Base-by-base conservation (phyloP, 768 basidiomycete species). In the Coprinopsis marcescibilis region DNA sequence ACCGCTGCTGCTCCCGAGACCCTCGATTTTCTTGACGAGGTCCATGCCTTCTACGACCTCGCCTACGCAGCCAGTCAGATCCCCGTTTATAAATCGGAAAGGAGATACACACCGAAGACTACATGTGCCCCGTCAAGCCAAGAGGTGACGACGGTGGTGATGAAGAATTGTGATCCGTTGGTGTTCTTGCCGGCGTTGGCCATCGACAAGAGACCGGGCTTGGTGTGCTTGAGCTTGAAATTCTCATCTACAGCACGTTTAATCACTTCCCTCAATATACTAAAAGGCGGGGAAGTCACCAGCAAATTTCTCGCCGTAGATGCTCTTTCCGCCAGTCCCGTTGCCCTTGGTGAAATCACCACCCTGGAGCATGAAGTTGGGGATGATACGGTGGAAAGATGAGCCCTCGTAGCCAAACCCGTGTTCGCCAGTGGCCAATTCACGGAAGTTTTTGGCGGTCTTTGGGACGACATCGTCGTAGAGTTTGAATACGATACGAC, bases 181-280 rank as follows among this genome's bases (percentile, higher is more conserved):
- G 91, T 93, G 70, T 90, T 81, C 60, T 65, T 67, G 25, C 83
- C 85, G 4, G 83, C 77, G 58, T 93, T 92, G 19, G 89, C 89
- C 83, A 87, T 87, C 43, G 83, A 85, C 32, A 88, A 70, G 38
- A 84, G 60, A 43, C 80, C 79, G 19, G 72, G 75, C 59, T 82
- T 84, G 49, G 65, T 73, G 73, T 96, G 93, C 66, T 80, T 83
- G 50, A 81, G 59, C 52, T 70, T 56, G 65, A 89, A 88, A 74
- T 93, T 94, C 70, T 95, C 93, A 57, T 95, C 93, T 78, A 60
- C n/a, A n/a, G n/a, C n/a, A n/a, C n/a, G n/a, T n/a, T n/a, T n/a
- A n/a, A n/a, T n/a, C n/a, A n/a, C n/a, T n/a, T n/a, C n/a, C 20
- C 20, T 19, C 26, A 29, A 33, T 2, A 30, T 36, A 8, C 23